Conservation (phyloP, 768 basidiomycete genomes). For the Dioszegia crocea region DNA sequence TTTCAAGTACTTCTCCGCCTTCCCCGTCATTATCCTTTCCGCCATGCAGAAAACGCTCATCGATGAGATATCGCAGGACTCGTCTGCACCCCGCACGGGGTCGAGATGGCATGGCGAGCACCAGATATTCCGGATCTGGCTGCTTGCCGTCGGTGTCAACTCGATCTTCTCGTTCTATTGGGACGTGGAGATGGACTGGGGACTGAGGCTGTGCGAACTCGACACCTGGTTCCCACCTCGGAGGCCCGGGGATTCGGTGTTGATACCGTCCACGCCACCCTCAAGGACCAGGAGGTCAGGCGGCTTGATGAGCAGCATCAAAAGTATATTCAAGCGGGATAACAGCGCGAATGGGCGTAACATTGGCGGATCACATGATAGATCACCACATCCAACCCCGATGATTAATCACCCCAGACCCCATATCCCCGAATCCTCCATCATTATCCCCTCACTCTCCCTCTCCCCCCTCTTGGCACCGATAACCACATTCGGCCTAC, state of each 20-base stretch:
- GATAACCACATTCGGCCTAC: slow-evolving; percentile 63
- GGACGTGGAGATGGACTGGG: slow-evolving; percentile 99
- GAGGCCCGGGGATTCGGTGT: too few relatives aligned
- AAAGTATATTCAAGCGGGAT: not conserved
- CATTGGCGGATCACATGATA: not conserved
- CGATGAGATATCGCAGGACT: slow-evolving; percentile 57
- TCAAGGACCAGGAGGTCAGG: not conserved
- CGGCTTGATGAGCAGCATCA: not conserved
- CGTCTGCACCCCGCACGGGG: slow-evolving; percentile 53
- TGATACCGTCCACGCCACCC: not conserved
- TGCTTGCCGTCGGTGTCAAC: slow-evolving; percentile 77
- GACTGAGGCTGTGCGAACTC: slow-evolving; percentile 66
- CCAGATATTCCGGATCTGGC: slow-evolving; percentile 77
- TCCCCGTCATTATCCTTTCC: slow-evolving; percentile 91
- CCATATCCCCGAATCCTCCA: not conserved
- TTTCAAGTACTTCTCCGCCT: slow-evolving; percentile 90
- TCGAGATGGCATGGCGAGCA: slow-evolving; percentile 67
- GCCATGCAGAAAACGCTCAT: slow-evolving; percentile 76
- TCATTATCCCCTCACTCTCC: not conserved
- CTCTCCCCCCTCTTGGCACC: not conserved
- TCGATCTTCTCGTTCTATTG: slow-evolving; percentile 97
- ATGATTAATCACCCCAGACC: not conserved
- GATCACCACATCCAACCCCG: slow-evolving; percentile 11
- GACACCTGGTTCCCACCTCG: slow-evolving; percentile 41
- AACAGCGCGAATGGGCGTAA: not conserved